phyloP scores from a whole-genome alignment of 2,329 filamentous ascomycete genomes.

The Aureobasidium sp. region DNA sequence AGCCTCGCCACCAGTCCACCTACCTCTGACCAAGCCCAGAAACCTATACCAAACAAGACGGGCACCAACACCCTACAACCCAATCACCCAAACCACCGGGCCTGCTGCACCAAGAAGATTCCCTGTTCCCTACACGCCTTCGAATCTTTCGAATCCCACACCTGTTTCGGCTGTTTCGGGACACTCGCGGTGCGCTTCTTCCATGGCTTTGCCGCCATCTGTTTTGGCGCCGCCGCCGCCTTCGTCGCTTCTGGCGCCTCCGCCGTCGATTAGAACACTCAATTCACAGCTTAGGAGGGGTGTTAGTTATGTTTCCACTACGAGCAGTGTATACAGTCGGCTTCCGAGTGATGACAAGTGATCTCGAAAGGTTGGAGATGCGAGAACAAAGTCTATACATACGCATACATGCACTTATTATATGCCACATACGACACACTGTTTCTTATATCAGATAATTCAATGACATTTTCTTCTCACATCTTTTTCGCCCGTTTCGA shows the following conservation, averaged over 20 bases:
- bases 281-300: neutral
- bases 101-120: neutral
- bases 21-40: neutral
- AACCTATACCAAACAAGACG: neutral
- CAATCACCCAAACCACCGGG: neutral
- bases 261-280: neutral
- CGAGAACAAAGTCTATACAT: no score
- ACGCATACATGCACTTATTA: no score
- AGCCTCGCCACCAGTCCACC: neutral
- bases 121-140: neutral
- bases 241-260: neutral
- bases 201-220: no score
- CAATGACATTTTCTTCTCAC: no score
- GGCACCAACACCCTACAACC: neutral
- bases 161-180: no score
- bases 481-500: no score
- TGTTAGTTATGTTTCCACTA: neutral
- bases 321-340: constrained; percentile 10
- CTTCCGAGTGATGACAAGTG: neutral
- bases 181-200: no score
- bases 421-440: no score
- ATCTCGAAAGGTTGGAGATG: neutral
- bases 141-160: neutral
- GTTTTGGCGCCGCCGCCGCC: neutral
- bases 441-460: no score